Evolutionary conservation across 2,329 filamentous ascomycete genomes (phyloP), one percentile per base, ranked within the genome.

Genomic region (Aspergillus sp.): DNA sequence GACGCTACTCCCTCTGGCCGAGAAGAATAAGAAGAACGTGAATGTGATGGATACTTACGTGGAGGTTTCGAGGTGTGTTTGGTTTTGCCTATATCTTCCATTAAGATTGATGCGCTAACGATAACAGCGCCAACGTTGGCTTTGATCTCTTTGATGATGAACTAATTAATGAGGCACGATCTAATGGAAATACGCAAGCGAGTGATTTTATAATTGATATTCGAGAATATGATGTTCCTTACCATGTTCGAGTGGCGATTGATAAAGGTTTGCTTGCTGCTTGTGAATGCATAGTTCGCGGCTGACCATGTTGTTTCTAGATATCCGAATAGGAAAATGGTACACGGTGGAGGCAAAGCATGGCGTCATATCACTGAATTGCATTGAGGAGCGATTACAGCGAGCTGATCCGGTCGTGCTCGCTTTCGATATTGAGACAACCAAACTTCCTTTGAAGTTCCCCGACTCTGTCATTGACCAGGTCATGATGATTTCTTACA

Each of bases 401-500:
- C 91, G 92, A 77, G 93, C 96, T 22, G 95, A 99, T 71, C 95
- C 95, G 1, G 91, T 98, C n/a, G 91, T 99, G 20, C 90, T 99
- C 84, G 95, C 95, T n/a, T 99, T 89, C 78, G 95, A 99, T 87
- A 99, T 99, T 71, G 95, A 99, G 78, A 99, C 95, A 2, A 94
- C 91, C 5, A 99, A 99, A 73, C 82, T 95, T 16, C 95, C 96
- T 1, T 82, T 99, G 56, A 99, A 99, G 75, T 99, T 99, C 68
- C 96, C 95, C 26, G 96, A 99, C 73, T 89, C 95, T 1, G 85
- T 92, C 4, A 89, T 96, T 63, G 95, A 99, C 78, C 94, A 96
- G 74, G 90, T 99, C 72, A 99, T 99, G 93, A 99, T 99, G 95
- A 94, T 99, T 75, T 99, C 96, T 32, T 99, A 99, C 81, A 99